Evolutionary conservation across 495 filamentous ascomycete species (phyloP).

Genomic region (Lasiosphaeria miniovina): DNA sequence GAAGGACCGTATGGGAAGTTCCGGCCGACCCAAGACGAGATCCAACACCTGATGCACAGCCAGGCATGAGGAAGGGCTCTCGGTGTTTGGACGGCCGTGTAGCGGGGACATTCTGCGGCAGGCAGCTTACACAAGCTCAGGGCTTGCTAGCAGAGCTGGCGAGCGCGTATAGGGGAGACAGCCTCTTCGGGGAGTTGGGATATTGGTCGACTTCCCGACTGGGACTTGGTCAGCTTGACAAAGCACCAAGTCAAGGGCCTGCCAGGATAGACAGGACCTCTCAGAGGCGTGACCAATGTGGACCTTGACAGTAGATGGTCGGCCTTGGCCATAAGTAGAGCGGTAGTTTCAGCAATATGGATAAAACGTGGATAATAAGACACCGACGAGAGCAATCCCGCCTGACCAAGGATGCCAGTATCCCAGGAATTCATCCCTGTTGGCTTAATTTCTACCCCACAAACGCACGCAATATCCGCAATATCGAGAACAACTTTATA

Average conservation of each 20-base stretch:
- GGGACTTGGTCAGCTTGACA: constrained; percentile 36
- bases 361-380: constrained; percentile 30
- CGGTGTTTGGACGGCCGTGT: constrained; percentile 10
- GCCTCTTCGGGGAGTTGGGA: constrained; percentile 23
- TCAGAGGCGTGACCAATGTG: constrained; percentile 16
- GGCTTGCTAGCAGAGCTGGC: constrained; percentile 12
- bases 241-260: constrained; percentile 21
- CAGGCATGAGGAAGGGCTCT: constrained; percentile 1
- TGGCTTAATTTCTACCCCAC: constrained; percentile 31
- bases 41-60: neutral
- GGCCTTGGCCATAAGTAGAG: constrained; percentile 12
- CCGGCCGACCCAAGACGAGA: constrained; percentile 12
- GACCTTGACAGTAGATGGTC: constrained; percentile 12
- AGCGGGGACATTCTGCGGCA: constrained; percentile 14
- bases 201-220: constrained; percentile 23
- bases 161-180: constrained; percentile 6
- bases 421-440: constrained; percentile 16
- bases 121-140: constrained; percentile 8
- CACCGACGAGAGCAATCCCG: constrained; percentile 13
- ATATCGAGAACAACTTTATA: constrained; percentile 17
- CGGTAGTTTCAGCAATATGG: constrained; percentile 34
- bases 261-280: constrained; percentile 13
- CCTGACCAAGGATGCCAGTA: constrained; percentile 15
- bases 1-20: constrained; percentile 17
- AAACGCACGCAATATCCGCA: constrained; percentile 37